Base-by-base conservation (phyloP, 495 filamentous ascomycete genomes). In the Corynascus novoguineensis region DNA sequence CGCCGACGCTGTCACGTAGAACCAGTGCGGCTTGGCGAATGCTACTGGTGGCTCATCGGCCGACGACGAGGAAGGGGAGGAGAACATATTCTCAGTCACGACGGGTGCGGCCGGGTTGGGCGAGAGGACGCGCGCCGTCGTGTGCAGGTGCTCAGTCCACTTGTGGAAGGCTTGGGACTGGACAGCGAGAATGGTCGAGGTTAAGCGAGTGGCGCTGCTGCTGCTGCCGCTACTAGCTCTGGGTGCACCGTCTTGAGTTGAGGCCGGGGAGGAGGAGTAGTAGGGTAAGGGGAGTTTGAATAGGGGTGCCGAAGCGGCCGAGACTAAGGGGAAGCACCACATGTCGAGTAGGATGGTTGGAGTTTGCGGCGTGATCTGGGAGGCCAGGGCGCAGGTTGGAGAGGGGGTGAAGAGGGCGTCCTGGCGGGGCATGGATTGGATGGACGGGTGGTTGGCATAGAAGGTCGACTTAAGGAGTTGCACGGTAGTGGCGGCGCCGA, bases 391-490 rank as follows among this genome's bases (percentile, higher is more conserved):
- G 0, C 78, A 84, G 55, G 70, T 63, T 12, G 66, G 61, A 3
- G 65, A 64, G 3, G 83, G 83, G 2, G 61, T 71, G 65, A 82
- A 83, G 0, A 85, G 72, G 1, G 73, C 75, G 52, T 57, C 11
- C 11, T 40, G 38, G 8, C 60, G 1, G 45, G 11, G 19, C 34
- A 4, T 70, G 28, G 56, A 55, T 25, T 61, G 40, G 25, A 70
- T 54, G 56, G 67, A 64, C 4, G 65, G 69, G 21, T 66, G 70
- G 19, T 63, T 65, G 55, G 71, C 73, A 65, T 87, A 88, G 71
- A 82, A 88, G 34, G 84, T 77, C 31, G 77, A 83, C 64, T 92
- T 92, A 59, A 89, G 66, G 45, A 92, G 78, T 61, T 91, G 88
- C 5, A 86, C 76, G 28, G 82, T 73, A 21, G 84, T 88, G 0